Conservation (phyloP, 352 stramenopile genomes). For the Elongisporangium senticosum region DNA sequence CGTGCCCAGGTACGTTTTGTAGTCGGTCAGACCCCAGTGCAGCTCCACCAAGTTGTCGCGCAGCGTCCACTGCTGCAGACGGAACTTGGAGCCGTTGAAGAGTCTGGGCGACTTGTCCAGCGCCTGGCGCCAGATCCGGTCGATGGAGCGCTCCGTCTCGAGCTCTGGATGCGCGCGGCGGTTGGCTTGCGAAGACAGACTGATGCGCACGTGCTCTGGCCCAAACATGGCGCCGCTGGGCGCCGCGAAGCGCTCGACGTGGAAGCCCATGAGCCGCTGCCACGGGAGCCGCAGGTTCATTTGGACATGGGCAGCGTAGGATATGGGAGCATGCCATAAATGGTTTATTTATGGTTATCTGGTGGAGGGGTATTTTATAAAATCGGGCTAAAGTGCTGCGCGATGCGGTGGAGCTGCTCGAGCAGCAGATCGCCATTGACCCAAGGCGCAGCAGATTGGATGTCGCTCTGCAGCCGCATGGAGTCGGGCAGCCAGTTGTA, state of each 20-base stretch:
- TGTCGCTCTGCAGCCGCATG: conserved; percentile 33
- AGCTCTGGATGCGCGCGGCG: conserved; percentile 35
- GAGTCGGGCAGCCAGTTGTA: conserved; percentile 50
- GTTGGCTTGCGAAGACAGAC: conserved; percentile 38
- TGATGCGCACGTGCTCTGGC: conserved; percentile 32
- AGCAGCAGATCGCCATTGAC: conserved; percentile 42
- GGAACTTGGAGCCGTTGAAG: conserved; percentile 82
- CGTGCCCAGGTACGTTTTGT: conserved; percentile 70
- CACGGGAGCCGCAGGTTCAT: conserved; percentile 19
- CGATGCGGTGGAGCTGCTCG: neutral
- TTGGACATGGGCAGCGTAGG: neutral
- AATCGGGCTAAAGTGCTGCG: neutral
- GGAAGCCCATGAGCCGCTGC: conserved; percentile 37
- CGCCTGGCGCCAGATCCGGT: conserved; percentile 35
- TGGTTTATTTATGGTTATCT: neutral
- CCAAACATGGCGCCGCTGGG: conserved; percentile 12
- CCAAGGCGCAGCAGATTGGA: conserved; percentile 40
- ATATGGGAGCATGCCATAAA: neutral
- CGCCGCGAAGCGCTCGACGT: conserved; percentile 21
- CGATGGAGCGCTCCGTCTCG: conserved; percentile 26
- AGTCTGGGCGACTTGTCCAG: conserved; percentile 26
- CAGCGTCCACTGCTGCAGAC: conserved; percentile 18
- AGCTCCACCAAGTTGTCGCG: conserved; percentile 13
- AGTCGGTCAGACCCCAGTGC: conserved; percentile 57
- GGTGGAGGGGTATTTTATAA: neutral